phyloP scores from a whole-genome alignment of 192 early-diverging fungal species.

The Mortierella alpina region DNA sequence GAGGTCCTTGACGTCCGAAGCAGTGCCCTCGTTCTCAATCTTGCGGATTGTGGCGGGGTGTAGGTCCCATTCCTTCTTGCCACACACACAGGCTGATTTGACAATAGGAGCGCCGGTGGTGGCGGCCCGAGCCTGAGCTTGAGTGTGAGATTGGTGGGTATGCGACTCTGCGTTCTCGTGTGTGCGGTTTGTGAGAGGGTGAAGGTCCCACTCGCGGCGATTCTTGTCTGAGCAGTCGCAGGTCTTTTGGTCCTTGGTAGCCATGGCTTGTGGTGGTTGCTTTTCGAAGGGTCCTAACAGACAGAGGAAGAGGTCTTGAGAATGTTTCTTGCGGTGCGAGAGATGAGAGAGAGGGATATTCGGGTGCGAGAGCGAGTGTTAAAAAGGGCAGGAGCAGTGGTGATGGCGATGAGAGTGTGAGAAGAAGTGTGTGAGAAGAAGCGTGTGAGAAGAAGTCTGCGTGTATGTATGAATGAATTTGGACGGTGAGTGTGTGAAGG shows the following conservation, averaged over 20 bases:
- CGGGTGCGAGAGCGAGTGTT: not conserved
- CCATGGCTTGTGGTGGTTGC: too few relatives aligned
- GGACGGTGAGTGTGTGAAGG: not conserved
- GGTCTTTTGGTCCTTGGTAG: not conserved
- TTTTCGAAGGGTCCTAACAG: too few relatives aligned
- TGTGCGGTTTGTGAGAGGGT: constrained; percentile 6
- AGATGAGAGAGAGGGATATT: not conserved
- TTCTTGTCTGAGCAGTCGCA: not conserved
- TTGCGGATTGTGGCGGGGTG: constrained; percentile 30
- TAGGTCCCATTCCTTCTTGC: constrained; percentile 45
- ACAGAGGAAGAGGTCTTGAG: too few relatives aligned
- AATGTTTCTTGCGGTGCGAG: too few relatives aligned
- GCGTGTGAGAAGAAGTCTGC: not conserved
- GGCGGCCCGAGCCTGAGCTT: not conserved
- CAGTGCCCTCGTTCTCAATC: constrained; percentile 38
- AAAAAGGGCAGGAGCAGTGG: not conserved
- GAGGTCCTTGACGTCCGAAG: constrained; percentile 19
- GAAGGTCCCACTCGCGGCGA: constrained; percentile 12
- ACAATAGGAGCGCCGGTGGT: not conserved
- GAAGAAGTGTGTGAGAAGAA: not conserved
- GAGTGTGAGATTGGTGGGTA: not conserved
- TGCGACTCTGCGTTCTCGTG: not conserved
- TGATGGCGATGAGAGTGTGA: not conserved
- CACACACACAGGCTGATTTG: constrained; percentile 8
- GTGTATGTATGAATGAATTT: not conserved